Evolutionary conservation across 1,139 yeast genomes (phyloP), one percentile per base, ranked within the genome.

Genomic region (Candida freyschussii): DNA sequence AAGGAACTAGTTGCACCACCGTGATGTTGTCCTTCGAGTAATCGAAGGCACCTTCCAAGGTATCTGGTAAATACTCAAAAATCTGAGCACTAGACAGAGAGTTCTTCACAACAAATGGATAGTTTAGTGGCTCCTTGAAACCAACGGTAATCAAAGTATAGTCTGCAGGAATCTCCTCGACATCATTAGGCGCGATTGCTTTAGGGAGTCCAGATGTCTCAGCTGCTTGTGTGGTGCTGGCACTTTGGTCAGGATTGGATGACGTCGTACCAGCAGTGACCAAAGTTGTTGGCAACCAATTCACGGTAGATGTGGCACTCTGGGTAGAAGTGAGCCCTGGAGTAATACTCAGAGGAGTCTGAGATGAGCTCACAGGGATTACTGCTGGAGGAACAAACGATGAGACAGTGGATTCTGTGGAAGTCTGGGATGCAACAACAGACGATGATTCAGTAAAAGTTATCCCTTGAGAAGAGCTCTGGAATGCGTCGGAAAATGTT

Each of bases 71-170:
- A 55, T 72, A 79, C 51, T 78, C 75, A 61, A 82, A 79, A 23
- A 82, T 77, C 57, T 82, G 91, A 4, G 89, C 89, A 21, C 86
- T 75, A 7, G 86, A 68, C 41, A 78, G 62, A 2, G 86, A 68
- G 50, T 77, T 74, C 34, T 65, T 59, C 26, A 78, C 86, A 39
- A 81, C 80, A 54, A 80, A 82, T 28, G 82, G 79, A 56, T 79
- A 82, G 54, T 79, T 80, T 60, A 80, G 69, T 11, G 75, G 72
- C 30, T 72, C 56, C 47, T 75, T 75, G 63, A 82, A 81, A n/a
- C 91, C 91, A 55, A 82, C 60, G 11, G 81, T 75, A 32, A 82
- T 71, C 34, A 78, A 52, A 24, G 69, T 62, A 54, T 72, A 79
- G 44, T 72, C 55, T 37, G 56, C 44, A 26, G 62, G 56, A 16